Conservation (phyloP, 2,329 filamentous ascomycete genomes). For the Pseudocercospora vitis region DNA sequence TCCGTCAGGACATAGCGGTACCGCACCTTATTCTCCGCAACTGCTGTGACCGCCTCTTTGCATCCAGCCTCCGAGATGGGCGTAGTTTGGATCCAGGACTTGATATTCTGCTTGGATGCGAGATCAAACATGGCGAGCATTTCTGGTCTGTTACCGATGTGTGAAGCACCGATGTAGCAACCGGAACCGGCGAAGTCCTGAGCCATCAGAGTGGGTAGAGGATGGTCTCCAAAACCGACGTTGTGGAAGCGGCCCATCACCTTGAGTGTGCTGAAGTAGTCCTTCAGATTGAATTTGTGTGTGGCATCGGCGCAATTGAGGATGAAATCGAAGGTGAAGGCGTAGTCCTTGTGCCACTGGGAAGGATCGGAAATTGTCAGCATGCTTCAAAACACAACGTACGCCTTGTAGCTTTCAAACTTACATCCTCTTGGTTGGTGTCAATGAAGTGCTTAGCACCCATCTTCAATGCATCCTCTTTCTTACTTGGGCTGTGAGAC, state of each 20-base stretch:
- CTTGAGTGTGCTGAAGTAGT: conserved; percentile 77
- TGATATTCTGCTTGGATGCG: conserved; percentile 53
- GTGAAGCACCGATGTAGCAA: conserved; percentile 52
- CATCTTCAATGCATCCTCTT: conserved; percentile 59
- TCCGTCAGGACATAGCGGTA: conserved; percentile 71
- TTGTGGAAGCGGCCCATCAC: conserved; percentile 78
- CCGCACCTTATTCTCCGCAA: conserved; percentile 66
- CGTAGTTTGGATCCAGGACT: conserved; percentile 62
- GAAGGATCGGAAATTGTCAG: too few species aligned
- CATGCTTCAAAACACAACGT: too few species aligned
- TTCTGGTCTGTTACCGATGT: conserved; percentile 48
- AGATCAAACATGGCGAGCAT: conserved; percentile 55
- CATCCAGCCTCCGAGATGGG: conserved; percentile 70
- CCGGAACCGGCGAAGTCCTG: conserved; percentile 76
- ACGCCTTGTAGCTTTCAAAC: too few species aligned
- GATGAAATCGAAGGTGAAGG: conserved; percentile 70
- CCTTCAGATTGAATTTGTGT: conserved; percentile 61
- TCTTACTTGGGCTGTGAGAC: conserved; percentile 60
- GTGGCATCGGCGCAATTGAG: conserved; percentile 72
- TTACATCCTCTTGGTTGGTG: conserved; percentile 57
- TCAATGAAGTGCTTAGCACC: conserved; percentile 62
- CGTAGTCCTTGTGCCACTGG: conserved; percentile 59
- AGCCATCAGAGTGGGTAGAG: conserved; percentile 60
- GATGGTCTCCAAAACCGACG: conserved; percentile 76
- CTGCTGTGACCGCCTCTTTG: conserved; percentile 67